Evolutionary conservation across 345 rosid genomes (phyloP), one percentile per base, ranked within the genome.

Genomic region (Gossypium australe): DNA sequence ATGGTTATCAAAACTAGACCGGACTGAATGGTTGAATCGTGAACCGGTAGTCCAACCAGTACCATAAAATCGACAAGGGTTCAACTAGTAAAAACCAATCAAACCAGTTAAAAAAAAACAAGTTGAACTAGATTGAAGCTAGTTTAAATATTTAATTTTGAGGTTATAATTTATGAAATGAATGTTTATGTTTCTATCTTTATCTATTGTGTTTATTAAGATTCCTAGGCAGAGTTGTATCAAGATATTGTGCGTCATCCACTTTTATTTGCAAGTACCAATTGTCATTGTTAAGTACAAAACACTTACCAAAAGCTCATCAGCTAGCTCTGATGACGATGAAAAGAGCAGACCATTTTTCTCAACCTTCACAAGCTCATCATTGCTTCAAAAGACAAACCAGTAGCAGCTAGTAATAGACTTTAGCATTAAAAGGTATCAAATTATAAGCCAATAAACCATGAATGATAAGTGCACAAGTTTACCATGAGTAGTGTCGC

Each of bases 331-430:
- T 27, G 98, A 91, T 12, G 99, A 85, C 22, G 96, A 93, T n/a
- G 99, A 95, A 81, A 95, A 95, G 79, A 95, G 88, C 56, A 93
- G 94, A 24, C 98, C 97, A 55, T 91, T 95, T 85, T 84, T 84
- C 73, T 87, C 93, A 10, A 87, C 92, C 78, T 89, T 82, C 66
- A 91, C 96, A 11, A 95, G 89, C 83, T 95, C 98, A 72, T 89
- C 79, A 56, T 93, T 91, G 89, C 98, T 95, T 81, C 85, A 84
- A 51, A 9, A 55, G 70, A 71, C 68, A 52, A 76, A 55, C 22
- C 57, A 56, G 43, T 8, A 71, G 16, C 14, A 47, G 2, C 76
- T 73, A 47, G 62, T 56, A 48, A 41, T n/a, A 53, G 34, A 49
- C 41, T 4, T 34, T 52, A 49, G 63, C 17, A 27, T 16, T 24